Evolutionary conservation across 768 basidiomycete genomes (phyloP), one percentile per base, ranked within the genome.

Genomic region (Dioszegia hungarica): DNA sequence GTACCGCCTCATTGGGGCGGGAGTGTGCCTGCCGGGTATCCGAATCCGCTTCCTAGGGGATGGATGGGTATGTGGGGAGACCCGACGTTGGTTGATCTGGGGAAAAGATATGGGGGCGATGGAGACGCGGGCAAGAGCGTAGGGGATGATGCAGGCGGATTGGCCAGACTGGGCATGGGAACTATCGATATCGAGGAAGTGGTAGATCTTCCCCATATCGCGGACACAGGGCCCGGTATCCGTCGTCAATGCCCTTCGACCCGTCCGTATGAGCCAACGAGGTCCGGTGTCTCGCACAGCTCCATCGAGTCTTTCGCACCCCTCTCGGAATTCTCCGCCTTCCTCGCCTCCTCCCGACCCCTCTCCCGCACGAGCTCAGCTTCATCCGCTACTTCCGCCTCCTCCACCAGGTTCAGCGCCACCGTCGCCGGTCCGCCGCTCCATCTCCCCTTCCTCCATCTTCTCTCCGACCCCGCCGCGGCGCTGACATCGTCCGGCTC

Each of bases 61-160:
- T 51, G 49, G 49, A 51, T 3, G 22, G 20, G 20, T 37, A 24
- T 22, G 2, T 51, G 49, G 49, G 49, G 49, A 25, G 49, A 51
- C 38, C 49, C 49, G 6, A 51, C 49, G 3, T 38, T 51, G 49
- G 49, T 38, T 14, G 49, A 51, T 38, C 49, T 51, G 19, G 49
- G 49, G 19, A 37, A 19, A 36, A 37, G 49, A 15, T 51, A 51
- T 38, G 49, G 49, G 6, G 36, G 36, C 3, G 4, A 22, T 3
- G 36, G 20, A 22, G 41, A 43, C 2, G 5, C 2, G 41, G 41
- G 14, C 14, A 24, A 51, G 19, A 51, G 34, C n/a, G n/a, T n/a
- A 22, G 12, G 47, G n/a, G 29, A 11, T 34, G 8, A 20, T 3
- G 9, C 9, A 5, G 41, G 20, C 20, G 47, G 24, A 36, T 4